Evolutionary conservation across 805 yeast genomes (phyloP).

Genomic region (Starmerella lactis-condensi): DNA sequence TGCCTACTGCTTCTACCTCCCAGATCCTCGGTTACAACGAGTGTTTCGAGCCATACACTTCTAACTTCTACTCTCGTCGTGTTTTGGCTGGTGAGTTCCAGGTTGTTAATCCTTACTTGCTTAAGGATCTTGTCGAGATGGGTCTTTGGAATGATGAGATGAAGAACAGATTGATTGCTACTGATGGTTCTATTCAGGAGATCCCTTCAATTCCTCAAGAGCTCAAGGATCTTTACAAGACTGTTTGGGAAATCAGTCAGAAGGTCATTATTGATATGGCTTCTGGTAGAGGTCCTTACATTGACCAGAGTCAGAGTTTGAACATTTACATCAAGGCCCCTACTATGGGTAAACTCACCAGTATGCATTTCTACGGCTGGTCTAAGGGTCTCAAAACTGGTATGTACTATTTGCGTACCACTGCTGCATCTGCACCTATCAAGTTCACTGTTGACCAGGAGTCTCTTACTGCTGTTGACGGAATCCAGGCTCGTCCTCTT

Average conservation of each 20-base stretch:
- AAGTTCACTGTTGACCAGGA: constrained; percentile 62
- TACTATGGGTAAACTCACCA: constrained; percentile 88
- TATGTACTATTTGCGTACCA: constrained; percentile 92
- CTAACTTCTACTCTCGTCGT: constrained; percentile 78
- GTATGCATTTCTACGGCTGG: constrained; percentile 99
- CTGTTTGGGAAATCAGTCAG: constrained; percentile 94
- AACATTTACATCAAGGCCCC: constrained; percentile 78
- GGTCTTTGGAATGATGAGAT: constrained; percentile 69
- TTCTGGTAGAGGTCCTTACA: constrained; percentile 52
- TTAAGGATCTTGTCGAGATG: constrained; percentile 61
- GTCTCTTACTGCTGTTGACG: constrained; percentile 18
- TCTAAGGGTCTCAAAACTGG: constrained; percentile 96
- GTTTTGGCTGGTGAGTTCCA: constrained; percentile 89
- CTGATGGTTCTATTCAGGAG: constrained; percentile 72
- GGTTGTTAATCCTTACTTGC: constrained; percentile 69
- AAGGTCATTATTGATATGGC: constrained; percentile 72
- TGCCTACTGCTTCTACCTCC: constrained; percentile 98
- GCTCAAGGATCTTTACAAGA: constrained; percentile 61
- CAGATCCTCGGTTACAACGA: constrained; percentile 87
- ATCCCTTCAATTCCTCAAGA: constrained; percentile 58
- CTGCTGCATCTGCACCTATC: constrained; percentile 93
- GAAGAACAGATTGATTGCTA: constrained; percentile 56
- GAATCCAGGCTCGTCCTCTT: constrained; percentile 11
- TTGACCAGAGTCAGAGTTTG: constrained; percentile 80
- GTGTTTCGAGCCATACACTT: constrained; percentile 91